Evolutionary conservation across 2,329 filamentous ascomycete species (phyloP), one percentile per base, ranked within the genome.

Genomic region (Xylariaceae sp.): DNA sequence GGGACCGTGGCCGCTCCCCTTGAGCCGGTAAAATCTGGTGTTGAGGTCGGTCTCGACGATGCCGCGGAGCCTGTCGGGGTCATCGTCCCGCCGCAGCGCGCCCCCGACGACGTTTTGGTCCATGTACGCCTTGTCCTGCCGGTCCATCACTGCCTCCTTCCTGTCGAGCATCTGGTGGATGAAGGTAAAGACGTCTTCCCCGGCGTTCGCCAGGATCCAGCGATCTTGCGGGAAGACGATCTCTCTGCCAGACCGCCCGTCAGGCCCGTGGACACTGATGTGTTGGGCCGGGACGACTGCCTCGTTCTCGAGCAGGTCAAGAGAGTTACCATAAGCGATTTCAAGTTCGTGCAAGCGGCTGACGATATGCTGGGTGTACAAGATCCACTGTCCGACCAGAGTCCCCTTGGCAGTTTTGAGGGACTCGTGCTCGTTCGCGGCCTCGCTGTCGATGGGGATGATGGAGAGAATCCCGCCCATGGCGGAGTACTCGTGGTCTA

Each of bases 331-430:
- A 57, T 84, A 80, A 18, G 72, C 68, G 12, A 80, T 76, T 65
- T 86, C 83, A 2, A 86, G 78, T 60, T 85, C 81, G 65, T 84
- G 83, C 71, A 81, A 77, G 41, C 83, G 81, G 6, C 70, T 73
- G 14, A 82, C 73, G 12, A 86, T 78, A 54, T 79, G 75, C 64
- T 84, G 81, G 2, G 77, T 78, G 62, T 79, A 81, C 20, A 79
- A 68, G 7, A 87, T 77, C 76, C 80, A 80, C 67, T 86, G 83
- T 10, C 84, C 84, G 2, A 87, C 70, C 18, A 86, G 70, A 6
- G 78, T 80, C 54, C 78, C 78, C 60, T 80, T 79, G 18, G 78
- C 81, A 19, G 62, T 54, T 2, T 57, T 56, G 12, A 74, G 71
- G 20, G 70, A 64, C 23, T 77, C 70, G 48, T 79, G 72, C 12